phyloP scores from a whole-genome alignment of 495 filamentous ascomycete species.

The Penicillium macrosclerotiorum region DNA sequence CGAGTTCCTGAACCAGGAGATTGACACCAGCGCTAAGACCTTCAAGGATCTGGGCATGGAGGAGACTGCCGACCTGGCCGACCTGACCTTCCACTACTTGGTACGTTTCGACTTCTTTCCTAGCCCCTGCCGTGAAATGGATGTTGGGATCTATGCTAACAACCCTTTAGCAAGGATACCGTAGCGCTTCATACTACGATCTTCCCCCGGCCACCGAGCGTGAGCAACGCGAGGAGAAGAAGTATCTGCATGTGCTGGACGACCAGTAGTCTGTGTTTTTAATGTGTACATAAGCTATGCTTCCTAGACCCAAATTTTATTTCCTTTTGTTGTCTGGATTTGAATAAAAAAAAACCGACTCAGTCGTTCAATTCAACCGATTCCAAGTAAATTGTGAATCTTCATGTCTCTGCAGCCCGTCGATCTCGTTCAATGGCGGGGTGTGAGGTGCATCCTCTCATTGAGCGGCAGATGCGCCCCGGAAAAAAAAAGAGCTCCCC shows the following conservation, averaged over 20 bases:
- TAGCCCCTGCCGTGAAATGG: too few relatives aligned
- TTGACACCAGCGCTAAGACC: conserved; percentile 89
- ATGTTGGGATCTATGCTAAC: too few relatives aligned
- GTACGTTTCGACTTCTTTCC: too few relatives aligned
- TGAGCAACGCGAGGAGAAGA: conserved; percentile 91
- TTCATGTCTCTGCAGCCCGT: too few relatives aligned
- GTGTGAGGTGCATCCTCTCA: too few relatives aligned
- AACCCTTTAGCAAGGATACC: conserved; percentile 68
- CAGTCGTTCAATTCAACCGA: background rate
- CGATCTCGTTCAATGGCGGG: too few relatives aligned
- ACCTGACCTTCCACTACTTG: conserved; percentile 87
- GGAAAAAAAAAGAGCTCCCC: conserved; percentile 11
- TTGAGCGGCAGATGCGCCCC: conserved; percentile 1
- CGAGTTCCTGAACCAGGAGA: conserved; percentile 91
- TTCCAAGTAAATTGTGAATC: too few relatives aligned
- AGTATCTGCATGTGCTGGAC: conserved; percentile 92
- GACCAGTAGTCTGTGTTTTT: conserved; percentile 64
- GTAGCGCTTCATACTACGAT: conserved; percentile 81
- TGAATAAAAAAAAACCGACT: conserved; percentile 1
- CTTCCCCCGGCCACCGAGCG: conserved; percentile 90
- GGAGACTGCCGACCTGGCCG: conserved; percentile 72
- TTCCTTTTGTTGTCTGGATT: conserved; percentile 30
- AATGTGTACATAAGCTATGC: conserved; percentile 45
- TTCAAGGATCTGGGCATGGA: conserved; percentile 89
- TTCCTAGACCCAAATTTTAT: conserved; percentile 35